Evolutionary conservation across 768 basidiomycete genomes (phyloP).

Genomic region (Kwoniella sp.): DNA sequence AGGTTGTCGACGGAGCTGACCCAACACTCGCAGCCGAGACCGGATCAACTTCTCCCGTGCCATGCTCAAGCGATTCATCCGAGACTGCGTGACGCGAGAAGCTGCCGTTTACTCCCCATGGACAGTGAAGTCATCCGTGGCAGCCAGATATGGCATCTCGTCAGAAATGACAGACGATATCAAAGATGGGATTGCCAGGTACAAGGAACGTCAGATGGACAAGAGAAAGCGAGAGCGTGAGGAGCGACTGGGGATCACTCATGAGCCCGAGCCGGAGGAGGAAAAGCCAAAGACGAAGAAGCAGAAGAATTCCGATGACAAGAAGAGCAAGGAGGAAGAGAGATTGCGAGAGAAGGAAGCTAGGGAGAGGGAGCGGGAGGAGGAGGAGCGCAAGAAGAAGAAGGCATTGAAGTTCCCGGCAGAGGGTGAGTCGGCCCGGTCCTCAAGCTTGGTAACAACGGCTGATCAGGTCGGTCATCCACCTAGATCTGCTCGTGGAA

Average conservation of each 20-base stretch:
- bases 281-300: conserved; percentile 23
- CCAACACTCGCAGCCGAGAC: conserved; percentile 67
- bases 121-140: conserved; percentile 84
- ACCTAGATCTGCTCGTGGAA: conserved; percentile 44
- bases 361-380: conserved; percentile 24
- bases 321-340: conserved; percentile 23
- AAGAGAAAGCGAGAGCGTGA: conserved; percentile 72
- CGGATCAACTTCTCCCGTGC: conserved; percentile 94
- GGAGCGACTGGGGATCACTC: conserved; percentile 30
- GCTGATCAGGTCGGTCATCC: conserved; percentile 1
- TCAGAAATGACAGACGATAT: conserved; percentile 81
- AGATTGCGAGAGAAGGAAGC: conserved; percentile 19
- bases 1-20: too few relatives aligned
- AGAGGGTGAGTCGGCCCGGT: conserved; percentile 35
- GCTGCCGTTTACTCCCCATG: conserved; percentile 90
- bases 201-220: conserved; percentile 83
- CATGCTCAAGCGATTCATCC: conserved; percentile 90
- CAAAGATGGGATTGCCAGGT: conserved; percentile 67
- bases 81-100: conserved; percentile 90
- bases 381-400: conserved; percentile 41
- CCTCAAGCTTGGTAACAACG: neutral
- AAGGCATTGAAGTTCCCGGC: conserved; percentile 47
- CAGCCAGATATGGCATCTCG: conserved; percentile 76
- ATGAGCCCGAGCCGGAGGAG: conserved; percentile 10
- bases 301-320: conserved; percentile 20